phyloP scores from a whole-genome alignment of 1,284 basidiomycete species.

The Apiotrichum laibachii region DNA sequence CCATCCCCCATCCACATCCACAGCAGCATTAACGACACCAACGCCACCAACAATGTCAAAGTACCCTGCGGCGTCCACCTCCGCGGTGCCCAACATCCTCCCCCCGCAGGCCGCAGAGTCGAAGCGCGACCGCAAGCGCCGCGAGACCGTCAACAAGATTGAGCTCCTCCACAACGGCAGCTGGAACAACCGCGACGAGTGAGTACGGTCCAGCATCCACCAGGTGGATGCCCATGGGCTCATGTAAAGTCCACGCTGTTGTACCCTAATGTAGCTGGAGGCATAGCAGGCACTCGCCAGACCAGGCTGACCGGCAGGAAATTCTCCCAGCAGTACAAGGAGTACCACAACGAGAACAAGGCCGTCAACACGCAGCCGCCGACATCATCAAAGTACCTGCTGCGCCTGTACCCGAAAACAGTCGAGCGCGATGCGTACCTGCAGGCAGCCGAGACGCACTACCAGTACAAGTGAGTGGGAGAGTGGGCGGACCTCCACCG shows the following conservation, averaged over 20 bases:
- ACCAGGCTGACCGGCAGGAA: slow-evolving; percentile 31
- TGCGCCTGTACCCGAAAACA: slow-evolving; percentile 53
- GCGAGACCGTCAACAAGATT: slow-evolving; percentile 56
- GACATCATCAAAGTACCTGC: slow-evolving; percentile 52
- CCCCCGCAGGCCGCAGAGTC: slow-evolving; percentile 45
- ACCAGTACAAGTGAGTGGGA: slow-evolving; percentile 51
- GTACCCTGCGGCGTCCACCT: slow-evolving; percentile 17
- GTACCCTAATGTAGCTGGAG: not conserved
- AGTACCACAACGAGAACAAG: slow-evolving; percentile 48
- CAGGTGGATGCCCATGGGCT: too few species aligned
- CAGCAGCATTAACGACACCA: not conserved
- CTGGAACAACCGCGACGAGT: slow-evolving; percentile 54
- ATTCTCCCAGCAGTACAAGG: slow-evolving; percentile 48
- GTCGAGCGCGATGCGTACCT: slow-evolving; percentile 54
- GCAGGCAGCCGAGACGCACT: slow-evolving; percentile 51
- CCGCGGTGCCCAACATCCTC: slow-evolving; percentile 33
- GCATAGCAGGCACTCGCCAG: too few species aligned
- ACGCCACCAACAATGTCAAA: slow-evolving; percentile 19
- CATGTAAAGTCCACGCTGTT: not conserved
- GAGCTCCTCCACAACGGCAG: slow-evolving; percentile 54
- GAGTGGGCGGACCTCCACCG: not conserved
- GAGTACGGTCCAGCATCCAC: slow-evolving; percentile 25
- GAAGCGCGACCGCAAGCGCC: slow-evolving; percentile 55
- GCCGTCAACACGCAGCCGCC: slow-evolving; percentile 51
- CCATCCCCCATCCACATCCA: slow-evolving; percentile 3